Conservation (phyloP, 2,329 filamentous ascomycete genomes). For the Alternaria burnsii region DNA sequence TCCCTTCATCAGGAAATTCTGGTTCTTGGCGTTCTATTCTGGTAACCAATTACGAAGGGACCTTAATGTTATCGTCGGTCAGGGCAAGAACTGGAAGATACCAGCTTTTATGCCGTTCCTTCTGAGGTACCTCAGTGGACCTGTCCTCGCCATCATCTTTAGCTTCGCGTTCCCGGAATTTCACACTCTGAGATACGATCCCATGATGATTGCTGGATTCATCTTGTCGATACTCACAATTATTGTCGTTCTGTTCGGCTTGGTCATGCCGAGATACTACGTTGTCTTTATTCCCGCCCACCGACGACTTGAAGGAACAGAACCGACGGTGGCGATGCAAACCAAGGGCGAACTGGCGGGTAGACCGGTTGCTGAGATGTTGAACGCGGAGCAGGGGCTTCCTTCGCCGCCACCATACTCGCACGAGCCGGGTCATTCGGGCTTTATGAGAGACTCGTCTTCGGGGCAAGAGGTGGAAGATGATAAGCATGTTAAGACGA, state of each 20-base stretch:
- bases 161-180: conserved; percentile 48
- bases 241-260: conserved; percentile 58
- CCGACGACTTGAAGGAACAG: conserved; percentile 57
- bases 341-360: conserved; percentile 38
- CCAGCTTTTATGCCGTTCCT: conserved; percentile 62
- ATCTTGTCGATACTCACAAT: conserved; percentile 49
- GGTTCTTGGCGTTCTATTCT: conserved; percentile 67
- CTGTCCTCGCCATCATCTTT: conserved; percentile 47
- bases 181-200: conserved; percentile 41
- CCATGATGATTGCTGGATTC: conserved; percentile 49
- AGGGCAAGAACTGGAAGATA: conserved; percentile 65
- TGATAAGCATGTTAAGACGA: conserved; percentile 14
- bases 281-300: conserved; percentile 61
- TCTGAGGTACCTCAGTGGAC: conserved; percentile 44
- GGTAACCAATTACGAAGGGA: conserved; percentile 61
- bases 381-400: conserved; percentile 18
- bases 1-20: conserved; percentile 54
- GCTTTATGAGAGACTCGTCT: conserved; percentile 9
- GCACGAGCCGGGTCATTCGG: background rate
- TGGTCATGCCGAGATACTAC: conserved; percentile 64
- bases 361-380: conserved; percentile 22
- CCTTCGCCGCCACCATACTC: background rate
- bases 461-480: conserved; percentile 12
- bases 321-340: conserved; percentile 41
- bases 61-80: conserved; percentile 63